A percentile compares a stretch with the other conserved stretches of the same genome.
Evolutionary conservation across 1,284 basidiomycete species (phyloP).

Genomic region (Veloporphyrellus conicus): DNA sequence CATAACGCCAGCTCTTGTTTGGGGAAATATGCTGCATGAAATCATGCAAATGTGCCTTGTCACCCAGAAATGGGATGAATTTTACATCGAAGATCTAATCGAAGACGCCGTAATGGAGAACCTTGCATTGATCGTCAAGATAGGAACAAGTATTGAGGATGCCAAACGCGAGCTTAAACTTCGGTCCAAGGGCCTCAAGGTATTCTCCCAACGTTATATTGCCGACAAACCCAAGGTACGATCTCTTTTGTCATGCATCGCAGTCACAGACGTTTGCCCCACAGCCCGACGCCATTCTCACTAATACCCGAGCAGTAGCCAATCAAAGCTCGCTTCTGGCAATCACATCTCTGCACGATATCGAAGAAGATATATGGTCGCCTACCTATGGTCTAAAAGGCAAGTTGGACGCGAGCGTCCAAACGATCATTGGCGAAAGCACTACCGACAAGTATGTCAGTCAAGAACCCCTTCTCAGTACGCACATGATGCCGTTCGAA

Average conservation of each 20-base stretch:
- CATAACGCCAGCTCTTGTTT: conserved; percentile 66
- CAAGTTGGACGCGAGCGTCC: conserved; percentile 89
- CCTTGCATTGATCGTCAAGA: conserved; percentile 58
- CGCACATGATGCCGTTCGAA: conserved; percentile 76
- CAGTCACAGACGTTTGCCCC: not conserved
- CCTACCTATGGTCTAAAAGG: conserved; percentile 94
- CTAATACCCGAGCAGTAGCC: conserved; percentile 55
- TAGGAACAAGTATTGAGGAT: conserved; percentile 57
- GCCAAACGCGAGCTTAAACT: conserved; percentile 60
- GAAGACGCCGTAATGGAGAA: conserved; percentile 49
- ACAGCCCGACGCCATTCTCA: conserved; percentile 61
- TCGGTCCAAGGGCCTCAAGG: conserved; percentile 59
- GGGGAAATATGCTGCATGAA: conserved; percentile 88
- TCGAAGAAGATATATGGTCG: conserved; percentile 98
- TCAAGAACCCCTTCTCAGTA: conserved; percentile 15
- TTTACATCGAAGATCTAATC: conserved; percentile 54
- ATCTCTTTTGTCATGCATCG: not conserved
- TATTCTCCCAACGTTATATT: conserved; percentile 65
- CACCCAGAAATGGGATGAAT: conserved; percentile 56
- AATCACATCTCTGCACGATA: conserved; percentile 72
- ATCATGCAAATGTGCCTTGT: conserved; percentile 77
- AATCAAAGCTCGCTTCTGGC: conserved; percentile 57
- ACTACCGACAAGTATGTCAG: conserved; percentile 22
- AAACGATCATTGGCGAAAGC: conserved; percentile 56
- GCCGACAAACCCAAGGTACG: conserved; percentile 55